Evolutionary conservation across 1,139 yeast genomes (phyloP).

Genomic region (Geotrichum cucujoidarum): DNA sequence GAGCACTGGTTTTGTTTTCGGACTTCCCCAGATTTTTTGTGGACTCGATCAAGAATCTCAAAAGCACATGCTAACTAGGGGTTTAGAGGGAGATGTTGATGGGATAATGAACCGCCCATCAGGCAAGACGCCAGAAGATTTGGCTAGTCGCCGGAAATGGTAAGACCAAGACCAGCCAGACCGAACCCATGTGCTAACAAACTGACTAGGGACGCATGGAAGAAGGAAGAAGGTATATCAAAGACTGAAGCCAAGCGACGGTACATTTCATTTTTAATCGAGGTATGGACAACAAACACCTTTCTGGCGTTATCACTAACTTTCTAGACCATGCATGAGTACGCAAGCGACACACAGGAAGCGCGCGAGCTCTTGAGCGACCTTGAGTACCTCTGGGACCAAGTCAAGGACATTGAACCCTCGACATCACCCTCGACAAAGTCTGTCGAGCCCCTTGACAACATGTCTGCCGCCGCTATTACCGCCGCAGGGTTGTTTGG

Average conservation of each 20-base stretch:
- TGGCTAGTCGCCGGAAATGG: conserved; percentile 69
- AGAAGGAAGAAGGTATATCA: conserved; percentile 63
- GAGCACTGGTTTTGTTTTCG: neutral
- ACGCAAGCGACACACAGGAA: conserved; percentile 64
- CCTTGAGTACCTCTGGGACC: conserved; percentile 70
- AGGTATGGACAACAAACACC: conserved; percentile 11
- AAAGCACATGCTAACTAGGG: too few relatives aligned
- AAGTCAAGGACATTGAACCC: conserved; percentile 50
- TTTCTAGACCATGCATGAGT: conserved; percentile 57
- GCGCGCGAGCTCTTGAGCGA: conserved; percentile 63
- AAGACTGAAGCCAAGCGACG: conserved; percentile 68
- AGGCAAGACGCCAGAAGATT: conserved; percentile 58
- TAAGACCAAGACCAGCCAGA: conserved; percentile 1
- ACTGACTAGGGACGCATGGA: conserved; percentile 65
- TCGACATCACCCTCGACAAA: conserved; percentile 12
- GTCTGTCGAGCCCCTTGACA: conserved; percentile 1
- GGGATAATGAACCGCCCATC: conserved; percentile 62
- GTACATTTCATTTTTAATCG: conserved; percentile 59
- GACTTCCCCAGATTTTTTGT: neutral
- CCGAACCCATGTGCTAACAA: neutral
- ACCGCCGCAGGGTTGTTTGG: conserved; percentile 4
- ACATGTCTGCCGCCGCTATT: neutral
- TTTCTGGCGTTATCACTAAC: neutral
- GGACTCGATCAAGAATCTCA: neutral
- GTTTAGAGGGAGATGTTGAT: conserved; percentile 66